Conservation (phyloP, 805 yeast genomes). For the Metschnikowia amazonensis region DNA sequence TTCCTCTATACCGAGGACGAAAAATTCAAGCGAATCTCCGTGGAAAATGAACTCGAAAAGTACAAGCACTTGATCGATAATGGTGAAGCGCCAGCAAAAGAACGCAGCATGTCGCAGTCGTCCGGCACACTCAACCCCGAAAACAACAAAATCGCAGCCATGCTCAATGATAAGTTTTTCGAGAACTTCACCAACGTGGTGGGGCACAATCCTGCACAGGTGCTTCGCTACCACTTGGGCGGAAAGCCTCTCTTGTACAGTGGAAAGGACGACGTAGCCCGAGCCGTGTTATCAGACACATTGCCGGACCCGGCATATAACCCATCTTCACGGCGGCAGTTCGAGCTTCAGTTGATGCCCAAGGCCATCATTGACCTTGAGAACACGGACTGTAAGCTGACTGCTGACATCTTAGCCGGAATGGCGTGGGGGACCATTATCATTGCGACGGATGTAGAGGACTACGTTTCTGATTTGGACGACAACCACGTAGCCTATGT, state of each 20-base stretch:
- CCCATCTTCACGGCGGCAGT: slow-evolving; percentile 56
- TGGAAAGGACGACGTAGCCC: slow-evolving; percentile 52
- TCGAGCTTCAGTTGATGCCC: slow-evolving; percentile 94
- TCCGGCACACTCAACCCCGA: slow-evolving; percentile 20
- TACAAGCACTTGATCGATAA: slow-evolving; percentile 48
- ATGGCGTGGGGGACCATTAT: slow-evolving; percentile 98
- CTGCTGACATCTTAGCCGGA: slow-evolving; percentile 55
- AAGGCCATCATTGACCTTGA: slow-evolving; percentile 84
- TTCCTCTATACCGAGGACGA: slow-evolving; percentile 74
- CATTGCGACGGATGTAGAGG: slow-evolving; percentile 72
- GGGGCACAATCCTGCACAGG: slow-evolving; percentile 81
- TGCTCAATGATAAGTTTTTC: slow-evolving; percentile 73
- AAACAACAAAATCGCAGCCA: slow-evolving; percentile 38
- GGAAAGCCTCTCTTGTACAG: slow-evolving; percentile 77
- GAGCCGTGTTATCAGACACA: slow-evolving; percentile 34
- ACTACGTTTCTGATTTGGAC: slow-evolving; percentile 55
- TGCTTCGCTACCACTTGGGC: slow-evolving; percentile 76
- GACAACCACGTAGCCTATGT: slow-evolving; percentile 70
- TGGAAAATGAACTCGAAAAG: slow-evolving; percentile 49
- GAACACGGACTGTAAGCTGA: slow-evolving; percentile 27
- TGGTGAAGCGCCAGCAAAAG: slow-evolving; percentile 31
- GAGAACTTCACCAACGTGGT: slow-evolving; percentile 73
- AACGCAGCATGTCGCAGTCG: slow-evolving; percentile 15
- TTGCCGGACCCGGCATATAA: slow-evolving; percentile 61
- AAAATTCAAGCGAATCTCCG: slow-evolving; percentile 48